Evolutionary conservation across 176 grass and related monocot genomes (phyloP).

Genomic region (Leersia perrieri): DNA sequence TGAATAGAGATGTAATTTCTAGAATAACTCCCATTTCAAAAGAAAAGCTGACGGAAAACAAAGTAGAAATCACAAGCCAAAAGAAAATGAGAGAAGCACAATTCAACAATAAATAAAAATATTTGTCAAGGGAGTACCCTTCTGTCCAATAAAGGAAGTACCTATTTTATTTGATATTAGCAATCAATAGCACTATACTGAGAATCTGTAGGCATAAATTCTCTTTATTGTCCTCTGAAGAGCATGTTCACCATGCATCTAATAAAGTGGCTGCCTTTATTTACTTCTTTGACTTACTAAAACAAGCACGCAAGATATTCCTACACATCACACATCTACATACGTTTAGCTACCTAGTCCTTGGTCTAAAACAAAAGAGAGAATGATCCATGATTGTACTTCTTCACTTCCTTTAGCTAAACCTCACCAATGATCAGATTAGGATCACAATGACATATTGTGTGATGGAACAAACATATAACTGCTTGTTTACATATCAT

Average conservation of each 20-base stretch:
- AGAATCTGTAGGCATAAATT: constrained; percentile 32
- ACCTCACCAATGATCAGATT: constrained; percentile 18
- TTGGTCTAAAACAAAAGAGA: not conserved
- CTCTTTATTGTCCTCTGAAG: constrained; percentile 31
- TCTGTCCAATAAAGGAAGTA: constrained; percentile 37
- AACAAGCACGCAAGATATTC: constrained; percentile 1
- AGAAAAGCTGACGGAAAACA: not conserved
- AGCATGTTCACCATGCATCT: constrained; percentile 25
- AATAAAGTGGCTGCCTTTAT: constrained; percentile 19
- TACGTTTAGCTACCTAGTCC: not conserved
- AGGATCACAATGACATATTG: not conserved
- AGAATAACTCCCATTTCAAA: not conserved
- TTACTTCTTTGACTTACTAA: constrained; percentile 32
- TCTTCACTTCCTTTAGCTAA: not conserved
- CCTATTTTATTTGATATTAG: constrained; percentile 17
- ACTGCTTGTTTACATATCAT: constrained; percentile 10
- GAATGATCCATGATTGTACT: constrained; percentile 5
- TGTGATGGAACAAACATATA: not conserved
- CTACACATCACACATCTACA: constrained; percentile 11
- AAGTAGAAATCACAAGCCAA: not conserved
- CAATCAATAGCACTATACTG: constrained; percentile 24
- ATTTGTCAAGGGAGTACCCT: not conserved
- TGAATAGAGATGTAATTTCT: not conserved
- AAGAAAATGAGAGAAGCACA: not conserved
- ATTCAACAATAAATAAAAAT: not conserved